Base-by-base conservation (phyloP, 352 stramenopile genomes). In the Sclerospora graminicola region DNA sequence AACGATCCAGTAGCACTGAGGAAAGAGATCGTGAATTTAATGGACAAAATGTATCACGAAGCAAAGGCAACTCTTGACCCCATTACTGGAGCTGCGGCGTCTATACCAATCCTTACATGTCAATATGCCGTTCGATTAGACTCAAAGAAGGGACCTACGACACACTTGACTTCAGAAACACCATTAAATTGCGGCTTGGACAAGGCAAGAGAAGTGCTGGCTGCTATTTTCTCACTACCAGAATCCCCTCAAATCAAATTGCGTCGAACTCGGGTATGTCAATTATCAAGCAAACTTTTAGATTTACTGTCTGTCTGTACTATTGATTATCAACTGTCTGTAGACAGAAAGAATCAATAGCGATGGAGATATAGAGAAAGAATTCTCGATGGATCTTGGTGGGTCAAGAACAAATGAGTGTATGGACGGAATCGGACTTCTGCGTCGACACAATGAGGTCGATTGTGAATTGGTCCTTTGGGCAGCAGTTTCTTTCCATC, bases 1-100 rank as follows among this genome's bases (percentile, higher is more conserved):
- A 20, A 48, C 20, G 51, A 57, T 15, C 55, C 33, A 18, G 45
- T 21, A 15, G 41, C 45, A 7, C 13, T 60, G 23, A 55, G 42
- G 26, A 47, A 13, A 50, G 55, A 60, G 18, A 64, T 54, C 20
- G 57, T 53, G 31, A 28, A 21, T 16, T 23, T 33, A 4, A 57
- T 64, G 55, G 45, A 60, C 13, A 46, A 51, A 21, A 51, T 64
- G 41, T 64, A 64, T 19, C 16, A 43, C 30, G 50, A 64, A 57
- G 55, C 51, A 4, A 64, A 60, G 39, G 41, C 34, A 1, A 53
- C 42, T 5, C 39, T 64, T 5, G 45, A 60, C 32, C 44, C 44
- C 0, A 13, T 53, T 19, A 60, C 50, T 14, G 51, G 45, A 45
- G 55, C 55, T 13, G 42, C 50, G 29, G 50, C 44, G 5, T 48